Evolutionary conservation across 1,284 basidiomycete species (phyloP).

Genomic region (Rhodotorula sp.): DNA sequence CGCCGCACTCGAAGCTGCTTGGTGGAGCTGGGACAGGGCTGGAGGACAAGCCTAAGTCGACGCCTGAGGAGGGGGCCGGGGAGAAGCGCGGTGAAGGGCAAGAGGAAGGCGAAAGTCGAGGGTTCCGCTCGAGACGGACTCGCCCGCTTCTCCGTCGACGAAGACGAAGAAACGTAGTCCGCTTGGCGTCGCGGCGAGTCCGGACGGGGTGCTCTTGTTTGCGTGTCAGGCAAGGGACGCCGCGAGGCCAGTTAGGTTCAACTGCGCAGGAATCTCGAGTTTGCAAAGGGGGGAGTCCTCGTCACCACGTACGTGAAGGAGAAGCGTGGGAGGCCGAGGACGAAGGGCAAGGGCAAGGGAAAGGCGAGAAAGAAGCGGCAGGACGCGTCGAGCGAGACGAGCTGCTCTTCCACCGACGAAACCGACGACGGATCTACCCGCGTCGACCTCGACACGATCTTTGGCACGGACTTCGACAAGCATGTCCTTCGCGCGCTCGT

Average conservation of each 20-base stretch:
- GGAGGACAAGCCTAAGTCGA: neutral
- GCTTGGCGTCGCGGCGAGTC: neutral
- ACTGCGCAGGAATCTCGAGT: slow-evolving; percentile 1
- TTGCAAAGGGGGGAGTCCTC: neutral
- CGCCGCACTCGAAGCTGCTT: no score
- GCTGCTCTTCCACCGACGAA: neutral
- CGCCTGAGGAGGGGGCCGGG: slow-evolving; percentile 19
- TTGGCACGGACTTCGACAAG: neutral
- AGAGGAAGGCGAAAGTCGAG: neutral
- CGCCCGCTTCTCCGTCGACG: no score
- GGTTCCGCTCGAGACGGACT: neutral
- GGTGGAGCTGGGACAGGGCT: no score
- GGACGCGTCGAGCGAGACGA: neutral
- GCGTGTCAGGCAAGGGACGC: neutral
- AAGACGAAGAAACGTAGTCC: neutral
- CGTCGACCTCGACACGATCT: neutral
- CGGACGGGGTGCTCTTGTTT: neutral
- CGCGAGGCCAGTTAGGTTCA: neutral
- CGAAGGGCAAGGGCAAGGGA: neutral
- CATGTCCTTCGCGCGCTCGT: neutral
- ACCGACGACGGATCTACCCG: neutral
- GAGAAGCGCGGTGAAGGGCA: neutral
- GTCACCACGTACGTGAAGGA: neutral
- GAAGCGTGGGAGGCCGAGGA: neutral
- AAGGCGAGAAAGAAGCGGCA: neutral